Evolutionary conservation across 495 filamentous ascomycete genomes (phyloP).

Genomic region (Lophiotrema nucula): DNA sequence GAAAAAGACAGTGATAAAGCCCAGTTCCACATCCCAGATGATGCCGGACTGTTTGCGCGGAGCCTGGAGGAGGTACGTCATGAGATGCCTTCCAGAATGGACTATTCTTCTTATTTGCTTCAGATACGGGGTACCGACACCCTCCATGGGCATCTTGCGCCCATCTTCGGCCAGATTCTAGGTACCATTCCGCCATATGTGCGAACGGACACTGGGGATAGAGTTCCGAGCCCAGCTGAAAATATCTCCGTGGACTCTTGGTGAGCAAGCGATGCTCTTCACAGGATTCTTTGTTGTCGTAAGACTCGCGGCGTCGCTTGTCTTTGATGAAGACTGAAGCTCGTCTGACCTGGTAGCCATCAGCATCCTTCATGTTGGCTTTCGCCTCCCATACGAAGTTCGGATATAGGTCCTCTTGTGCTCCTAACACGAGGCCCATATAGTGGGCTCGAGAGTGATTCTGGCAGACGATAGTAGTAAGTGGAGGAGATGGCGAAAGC

Average conservation of each 20-base stretch:
- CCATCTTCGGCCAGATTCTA: slow-evolving; percentile 5
- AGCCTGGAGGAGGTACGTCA: not conserved
- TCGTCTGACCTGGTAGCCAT: too few relatives aligned
- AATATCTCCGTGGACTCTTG: slow-evolving; percentile 1
- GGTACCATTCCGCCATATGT: slow-evolving; percentile 8
- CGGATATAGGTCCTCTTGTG: too few relatives aligned
- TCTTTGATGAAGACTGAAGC: too few relatives aligned
- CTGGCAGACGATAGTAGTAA: too few relatives aligned
- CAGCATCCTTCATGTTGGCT: too few relatives aligned
- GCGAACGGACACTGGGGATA: not conserved
- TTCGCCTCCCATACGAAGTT: too few relatives aligned
- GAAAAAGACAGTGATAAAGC: slow-evolving; percentile 1
- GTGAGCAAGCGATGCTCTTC: not conserved
- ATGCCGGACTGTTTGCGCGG: not conserved
- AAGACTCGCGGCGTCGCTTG: too few relatives aligned
- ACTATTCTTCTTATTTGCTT: not conserved
- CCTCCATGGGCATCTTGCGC: slow-evolving; percentile 7
- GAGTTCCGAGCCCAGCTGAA: not conserved
- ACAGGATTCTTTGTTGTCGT: too few relatives aligned
- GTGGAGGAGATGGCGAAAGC: too few relatives aligned
- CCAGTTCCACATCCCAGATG: not conserved
- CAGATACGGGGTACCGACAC: slow-evolving; percentile 7
- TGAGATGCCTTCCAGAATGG: not conserved
- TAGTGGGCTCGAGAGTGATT: too few relatives aligned
- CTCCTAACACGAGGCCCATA: too few relatives aligned